These are phyloP conservation scores for Quillaja saponaria DNA, from an alignment of 306 rosid species.

Conservation along the genomic window DNA sequence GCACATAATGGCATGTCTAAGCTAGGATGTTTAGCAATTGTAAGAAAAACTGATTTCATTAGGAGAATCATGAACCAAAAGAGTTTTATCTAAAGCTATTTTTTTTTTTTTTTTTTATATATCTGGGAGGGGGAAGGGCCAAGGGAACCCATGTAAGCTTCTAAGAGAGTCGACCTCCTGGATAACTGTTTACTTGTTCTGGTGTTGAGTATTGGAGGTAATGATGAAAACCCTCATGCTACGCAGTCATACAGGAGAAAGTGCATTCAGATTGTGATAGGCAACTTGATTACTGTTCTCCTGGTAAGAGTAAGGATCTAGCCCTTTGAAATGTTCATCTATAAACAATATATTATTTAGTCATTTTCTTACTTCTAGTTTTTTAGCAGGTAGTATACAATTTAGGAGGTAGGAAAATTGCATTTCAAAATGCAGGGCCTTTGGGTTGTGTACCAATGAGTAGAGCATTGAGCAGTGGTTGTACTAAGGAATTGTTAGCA, in stretches of 20 bases:
- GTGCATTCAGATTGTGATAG: slow-evolving; percentile 34
- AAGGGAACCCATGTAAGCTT: no score
- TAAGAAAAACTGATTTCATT: no score
- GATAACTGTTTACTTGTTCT: slow-evolving; percentile 47
- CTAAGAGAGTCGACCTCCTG: no score
- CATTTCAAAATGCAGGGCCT: slow-evolving; percentile 26
- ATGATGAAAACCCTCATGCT: slow-evolving; percentile 36
- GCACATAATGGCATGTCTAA: no score
- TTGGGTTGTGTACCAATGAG: slow-evolving; percentile 23
- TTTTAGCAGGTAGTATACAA: slow-evolving; percentile 24
- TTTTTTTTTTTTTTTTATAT: no score
- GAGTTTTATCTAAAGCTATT: slow-evolving; percentile 28
- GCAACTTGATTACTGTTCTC: neutral
- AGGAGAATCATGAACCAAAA: no score
- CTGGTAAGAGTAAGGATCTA: no score
- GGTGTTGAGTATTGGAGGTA: slow-evolving; percentile 40
- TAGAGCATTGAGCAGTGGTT: slow-evolving; percentile 10
- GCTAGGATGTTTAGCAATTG: no score
- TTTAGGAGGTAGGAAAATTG: slow-evolving; percentile 31
- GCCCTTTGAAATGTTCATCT: neutral
- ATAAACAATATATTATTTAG: neutral
- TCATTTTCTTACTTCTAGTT: neutral
- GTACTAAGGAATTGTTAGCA: slow-evolving; percentile 4
- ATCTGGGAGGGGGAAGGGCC: no score
- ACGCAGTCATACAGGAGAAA: slow-evolving; percentile 16